Percentiles rank a stretch among this genome's conserved stretches.
These are phyloP conservation scores for Yarrowia sp. DNA, from an alignment of 805 yeast species.

Conservation along the genomic window DNA sequence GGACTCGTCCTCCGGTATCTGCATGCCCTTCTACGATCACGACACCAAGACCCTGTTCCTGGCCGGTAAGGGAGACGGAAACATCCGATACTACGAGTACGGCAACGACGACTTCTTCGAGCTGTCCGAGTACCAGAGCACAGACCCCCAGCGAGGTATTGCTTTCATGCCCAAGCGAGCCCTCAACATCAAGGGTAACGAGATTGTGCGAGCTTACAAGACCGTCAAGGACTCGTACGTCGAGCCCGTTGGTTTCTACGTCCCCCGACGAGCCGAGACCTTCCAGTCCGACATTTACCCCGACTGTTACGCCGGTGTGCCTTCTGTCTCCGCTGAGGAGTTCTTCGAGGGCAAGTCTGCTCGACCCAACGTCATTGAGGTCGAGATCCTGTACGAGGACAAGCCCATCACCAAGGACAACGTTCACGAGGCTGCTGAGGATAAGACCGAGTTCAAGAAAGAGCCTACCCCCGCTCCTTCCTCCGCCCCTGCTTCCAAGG, in stretches of 20 bases:
- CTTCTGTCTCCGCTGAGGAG: conserved; percentile 76
- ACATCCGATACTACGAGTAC: conserved; percentile 88
- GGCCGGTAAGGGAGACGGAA: conserved; percentile 98
- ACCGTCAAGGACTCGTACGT: conserved; percentile 79
- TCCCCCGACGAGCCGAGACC: conserved; percentile 89
- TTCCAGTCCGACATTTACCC: conserved; percentile 94
- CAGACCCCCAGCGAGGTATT: conserved; percentile 94
- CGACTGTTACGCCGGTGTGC: conserved; percentile 74
- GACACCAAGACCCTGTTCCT: conserved; percentile 74
- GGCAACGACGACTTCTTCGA: conserved; percentile 78
- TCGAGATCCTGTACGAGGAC: conserved; percentile 81
- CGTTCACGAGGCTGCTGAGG: conserved; percentile 36
- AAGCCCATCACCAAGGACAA: conserved; percentile 43
- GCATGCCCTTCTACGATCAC: conserved; percentile 87
- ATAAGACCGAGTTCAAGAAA: conserved; percentile 26
- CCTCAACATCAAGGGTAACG: conserved; percentile 78
- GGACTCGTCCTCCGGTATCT: conserved; percentile 88
- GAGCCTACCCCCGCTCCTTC: conserved; percentile 35
- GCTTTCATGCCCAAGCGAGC: conserved; percentile 82
- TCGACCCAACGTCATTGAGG: conserved; percentile 71
- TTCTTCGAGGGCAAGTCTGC: conserved; percentile 75
- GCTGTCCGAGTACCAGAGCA: conserved; percentile 83
- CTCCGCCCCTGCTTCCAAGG: conserved; percentile 34
- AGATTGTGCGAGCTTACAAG: conserved; percentile 76
- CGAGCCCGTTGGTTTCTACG: conserved; percentile 89